A percentile compares a stretch with the other conserved stretches of the same genome.
phyloP scores from a whole-genome alignment of 2,329 filamentous ascomycete genomes.

The Fusarium sp. region DNA sequence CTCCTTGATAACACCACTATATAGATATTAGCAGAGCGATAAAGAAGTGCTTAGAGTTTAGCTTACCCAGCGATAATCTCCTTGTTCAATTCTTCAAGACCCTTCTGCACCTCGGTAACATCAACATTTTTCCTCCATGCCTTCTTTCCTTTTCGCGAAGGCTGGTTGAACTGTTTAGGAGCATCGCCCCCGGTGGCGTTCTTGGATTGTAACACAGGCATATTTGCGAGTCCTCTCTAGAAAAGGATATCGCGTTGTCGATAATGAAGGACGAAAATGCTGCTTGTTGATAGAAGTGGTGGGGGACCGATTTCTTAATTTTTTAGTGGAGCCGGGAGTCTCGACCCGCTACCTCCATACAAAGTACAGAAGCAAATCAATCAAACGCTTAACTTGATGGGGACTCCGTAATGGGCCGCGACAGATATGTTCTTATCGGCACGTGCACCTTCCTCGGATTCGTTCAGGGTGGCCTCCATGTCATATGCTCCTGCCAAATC shows the following conservation, averaged over 20 bases:
- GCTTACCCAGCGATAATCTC: conserved; percentile 89
- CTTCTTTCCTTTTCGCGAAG: conserved; percentile 97
- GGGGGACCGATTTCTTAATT: conserved; percentile 44
- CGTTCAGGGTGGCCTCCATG: conserved; percentile 37
- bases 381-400: conserved; percentile 17
- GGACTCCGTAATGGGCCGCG: conserved; percentile 4
- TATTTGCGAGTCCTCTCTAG: conserved; percentile 45
- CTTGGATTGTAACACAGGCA: conserved; percentile 64
- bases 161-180: conserved; percentile 85
- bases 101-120: conserved; percentile 83
- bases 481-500: conserved; percentile 45
- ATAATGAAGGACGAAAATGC: conserved; percentile 30
- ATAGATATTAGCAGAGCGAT: conserved; percentile 30
- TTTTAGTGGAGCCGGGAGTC: conserved; percentile 42
- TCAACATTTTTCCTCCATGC: conserved; percentile 99
- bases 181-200: conserved; percentile 63
- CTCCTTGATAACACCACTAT: conserved; percentile 85
- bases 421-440: conserved; percentile 37
- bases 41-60: neutral
- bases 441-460: conserved; percentile 36
- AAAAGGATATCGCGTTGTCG: conserved; percentile 19
- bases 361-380: conserved; percentile 1
- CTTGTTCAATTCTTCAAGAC: conserved; percentile 84
- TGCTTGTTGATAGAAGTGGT: conserved; percentile 39
- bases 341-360: conserved; percentile 16